Percentiles rank a stretch among this genome's conserved stretches.
phyloP scores from a whole-genome alignment of 352 stramenopile genomes.

The Globisporangium polare region DNA sequence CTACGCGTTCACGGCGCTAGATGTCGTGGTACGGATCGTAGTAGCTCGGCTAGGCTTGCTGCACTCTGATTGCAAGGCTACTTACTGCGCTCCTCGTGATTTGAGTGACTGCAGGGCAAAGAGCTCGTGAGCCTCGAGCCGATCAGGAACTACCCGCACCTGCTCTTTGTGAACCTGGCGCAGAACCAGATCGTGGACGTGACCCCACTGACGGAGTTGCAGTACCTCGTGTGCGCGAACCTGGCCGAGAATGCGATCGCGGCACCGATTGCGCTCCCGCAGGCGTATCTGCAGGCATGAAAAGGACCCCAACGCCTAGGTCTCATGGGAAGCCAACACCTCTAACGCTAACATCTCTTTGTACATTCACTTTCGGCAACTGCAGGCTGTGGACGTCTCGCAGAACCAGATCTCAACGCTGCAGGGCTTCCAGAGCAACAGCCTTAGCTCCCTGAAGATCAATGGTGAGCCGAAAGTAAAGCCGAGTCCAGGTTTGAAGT shows the following conservation, averaged over 20 bases:
- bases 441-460: conserved; percentile 53
- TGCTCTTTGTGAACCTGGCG: conserved; percentile 69
- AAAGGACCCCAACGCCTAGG: not conserved
- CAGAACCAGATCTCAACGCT: conserved; percentile 63
- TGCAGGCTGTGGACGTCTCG: conserved; percentile 58
- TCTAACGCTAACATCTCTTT: too few species aligned
- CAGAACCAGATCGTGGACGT: conserved; percentile 64
- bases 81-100: not conserved
- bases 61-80: not conserved
- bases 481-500: not conserved
- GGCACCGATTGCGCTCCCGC: conserved; percentile 30
- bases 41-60: not conserved
- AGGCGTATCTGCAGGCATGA: conserved; percentile 57
- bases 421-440: conserved; percentile 43
- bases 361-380: too few species aligned
- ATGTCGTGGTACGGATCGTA: conserved; percentile 39
- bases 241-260: conserved; percentile 54
- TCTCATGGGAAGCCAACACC: not conserved
- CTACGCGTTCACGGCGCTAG: conserved; percentile 71
- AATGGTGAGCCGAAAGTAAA: conserved; percentile 31
- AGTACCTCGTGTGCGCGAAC: conserved; percentile 56
- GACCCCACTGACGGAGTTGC: conserved; percentile 41
- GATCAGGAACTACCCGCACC: conserved; percentile 55
- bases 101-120: conserved; percentile 32
- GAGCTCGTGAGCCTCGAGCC: conserved; percentile 46